These are phyloP conservation scores for Populus tremula DNA, from an alignment of 345 rosid genomes.

Conservation along the genomic window DNA sequence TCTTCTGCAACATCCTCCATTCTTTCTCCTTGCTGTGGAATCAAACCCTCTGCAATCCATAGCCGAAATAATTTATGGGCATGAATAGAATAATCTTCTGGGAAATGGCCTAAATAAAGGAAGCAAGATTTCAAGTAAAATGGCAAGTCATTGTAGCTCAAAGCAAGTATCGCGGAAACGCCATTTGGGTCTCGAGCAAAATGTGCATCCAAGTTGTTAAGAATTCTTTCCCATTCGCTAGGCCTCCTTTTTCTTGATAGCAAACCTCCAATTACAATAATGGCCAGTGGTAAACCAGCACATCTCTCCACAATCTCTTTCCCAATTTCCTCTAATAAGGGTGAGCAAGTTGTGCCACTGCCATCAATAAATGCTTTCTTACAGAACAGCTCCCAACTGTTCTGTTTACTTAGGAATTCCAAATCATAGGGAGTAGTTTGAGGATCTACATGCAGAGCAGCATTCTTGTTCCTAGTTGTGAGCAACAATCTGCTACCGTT, in stretches of 20 bases:
- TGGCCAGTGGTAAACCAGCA: conserved; percentile 31
- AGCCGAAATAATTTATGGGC: conserved; percentile 18
- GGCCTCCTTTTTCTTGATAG: conserved; percentile 24
- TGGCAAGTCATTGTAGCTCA: conserved; percentile 30
- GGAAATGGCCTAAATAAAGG: conserved; percentile 27
- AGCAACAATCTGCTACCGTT: conserved; percentile 30
- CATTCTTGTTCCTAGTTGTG: conserved; percentile 20
- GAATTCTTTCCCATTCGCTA: conserved; percentile 28
- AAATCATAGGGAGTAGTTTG: conserved; percentile 13
- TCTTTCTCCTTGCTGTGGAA: conserved; percentile 17
- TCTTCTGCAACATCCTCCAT: conserved; percentile 32
- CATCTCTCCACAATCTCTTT: conserved; percentile 28
- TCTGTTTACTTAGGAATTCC: conserved; percentile 10
- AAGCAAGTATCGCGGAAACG: conserved; percentile 27
- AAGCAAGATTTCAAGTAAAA: conserved; percentile 33
- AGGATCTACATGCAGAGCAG: conserved; percentile 21
- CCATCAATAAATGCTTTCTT: conserved; percentile 14
- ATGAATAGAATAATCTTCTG: conserved; percentile 23
- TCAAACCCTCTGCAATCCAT: conserved; percentile 32
- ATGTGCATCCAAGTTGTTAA: conserved; percentile 16
- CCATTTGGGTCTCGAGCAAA: conserved; percentile 21
- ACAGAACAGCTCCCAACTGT: conserved; percentile 32
- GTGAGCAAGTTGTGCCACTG: conserved; percentile 10
- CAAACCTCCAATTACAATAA: conserved; percentile 30
- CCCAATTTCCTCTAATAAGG: conserved; percentile 24